Percentiles rank a stretch among this genome's conserved stretches.
Conservation (phyloP, 1,284 basidiomycete species). For the Erythrobasidium hasegawianum region DNA sequence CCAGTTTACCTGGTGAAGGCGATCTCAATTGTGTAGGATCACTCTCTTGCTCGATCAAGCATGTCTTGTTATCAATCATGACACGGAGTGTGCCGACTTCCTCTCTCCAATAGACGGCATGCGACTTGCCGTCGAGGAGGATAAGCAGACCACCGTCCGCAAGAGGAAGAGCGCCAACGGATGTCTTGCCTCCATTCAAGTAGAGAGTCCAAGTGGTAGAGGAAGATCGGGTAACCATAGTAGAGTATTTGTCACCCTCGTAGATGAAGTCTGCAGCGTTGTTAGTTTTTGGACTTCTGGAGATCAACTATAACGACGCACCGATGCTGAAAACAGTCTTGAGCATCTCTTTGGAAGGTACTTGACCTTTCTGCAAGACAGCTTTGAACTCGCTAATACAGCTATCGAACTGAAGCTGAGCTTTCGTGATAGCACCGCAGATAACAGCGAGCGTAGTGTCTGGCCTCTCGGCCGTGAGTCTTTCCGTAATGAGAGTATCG, state of each 20-base stretch:
- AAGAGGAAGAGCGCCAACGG: conserved; percentile 83
- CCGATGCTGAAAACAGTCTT: conserved; percentile 94
- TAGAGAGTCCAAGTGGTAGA: conserved; percentile 86
- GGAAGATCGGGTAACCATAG: conserved; percentile 90
- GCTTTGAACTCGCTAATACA: conserved; percentile 92
- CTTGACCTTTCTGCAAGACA: conserved; percentile 95
- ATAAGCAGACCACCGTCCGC: conserved; percentile 94
- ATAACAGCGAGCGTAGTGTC: conserved; percentile 88
- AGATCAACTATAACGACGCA: conserved; percentile 55
- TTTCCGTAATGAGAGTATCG: conserved; percentile 90
- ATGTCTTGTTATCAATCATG: conserved; percentile 95
- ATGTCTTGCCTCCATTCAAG: conserved; percentile 87
- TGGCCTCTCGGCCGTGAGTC: conserved; percentile 93
- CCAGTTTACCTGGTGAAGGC: conserved; percentile 94
- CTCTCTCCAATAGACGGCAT: conserved; percentile 97
- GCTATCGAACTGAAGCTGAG: conserved; percentile 80
- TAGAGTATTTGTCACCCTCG: conserved; percentile 91
- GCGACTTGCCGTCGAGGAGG: conserved; percentile 85
- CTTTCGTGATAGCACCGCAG: conserved; percentile 96
- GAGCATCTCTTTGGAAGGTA: conserved; percentile 86
- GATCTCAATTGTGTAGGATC: conserved; percentile 96
- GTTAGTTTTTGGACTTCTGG: not conserved
- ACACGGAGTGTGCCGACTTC: conserved; percentile 91
- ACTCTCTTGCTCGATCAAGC: conserved; percentile 98
- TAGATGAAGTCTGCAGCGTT: conserved; percentile 68